Conservation (phyloP, 345 rosid species). For the Gossypium ekmanianum region DNA sequence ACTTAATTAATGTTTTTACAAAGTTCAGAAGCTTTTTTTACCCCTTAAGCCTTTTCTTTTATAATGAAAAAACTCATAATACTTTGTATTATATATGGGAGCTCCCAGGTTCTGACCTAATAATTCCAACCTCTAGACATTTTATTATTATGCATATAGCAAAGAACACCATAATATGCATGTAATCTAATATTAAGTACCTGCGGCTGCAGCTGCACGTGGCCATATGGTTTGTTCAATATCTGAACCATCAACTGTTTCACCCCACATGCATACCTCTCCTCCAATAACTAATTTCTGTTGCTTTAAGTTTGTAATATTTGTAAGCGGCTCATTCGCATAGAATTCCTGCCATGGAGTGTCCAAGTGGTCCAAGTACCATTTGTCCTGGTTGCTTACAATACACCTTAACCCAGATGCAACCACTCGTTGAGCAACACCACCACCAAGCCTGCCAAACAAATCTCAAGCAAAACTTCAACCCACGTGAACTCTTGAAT, state of each 20-base stretch:
- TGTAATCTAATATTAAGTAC: conserved; percentile 25
- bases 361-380: conserved; percentile 70
- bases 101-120: not conserved
- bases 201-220: conserved; percentile 82
- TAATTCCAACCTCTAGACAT: not conserved
- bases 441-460: conserved; percentile 55
- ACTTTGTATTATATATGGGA: not conserved
- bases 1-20: no score
- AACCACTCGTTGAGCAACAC: conserved; percentile 57
- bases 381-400: conserved; percentile 72
- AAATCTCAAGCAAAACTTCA: conserved; percentile 8
- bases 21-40: no score
- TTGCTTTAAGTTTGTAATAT: conserved; percentile 35
- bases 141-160: no score
- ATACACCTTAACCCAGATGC: conserved; percentile 62
- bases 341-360: conserved; percentile 56
- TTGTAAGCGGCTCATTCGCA: conserved; percentile 51
- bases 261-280: conserved; percentile 87
- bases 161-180: conserved; percentile 4
- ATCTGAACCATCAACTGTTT: conserved; percentile 52
- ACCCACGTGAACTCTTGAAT: not conserved
- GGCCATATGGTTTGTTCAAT: conserved; percentile 85
- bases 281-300: conserved; percentile 67
- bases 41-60: not conserved
- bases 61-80: not conserved